Evolutionary conservation across 1,139 yeast species (phyloP), one percentile per base, ranked within the genome.

Genomic region (Nakaseomyces kungkrabaensis): DNA sequence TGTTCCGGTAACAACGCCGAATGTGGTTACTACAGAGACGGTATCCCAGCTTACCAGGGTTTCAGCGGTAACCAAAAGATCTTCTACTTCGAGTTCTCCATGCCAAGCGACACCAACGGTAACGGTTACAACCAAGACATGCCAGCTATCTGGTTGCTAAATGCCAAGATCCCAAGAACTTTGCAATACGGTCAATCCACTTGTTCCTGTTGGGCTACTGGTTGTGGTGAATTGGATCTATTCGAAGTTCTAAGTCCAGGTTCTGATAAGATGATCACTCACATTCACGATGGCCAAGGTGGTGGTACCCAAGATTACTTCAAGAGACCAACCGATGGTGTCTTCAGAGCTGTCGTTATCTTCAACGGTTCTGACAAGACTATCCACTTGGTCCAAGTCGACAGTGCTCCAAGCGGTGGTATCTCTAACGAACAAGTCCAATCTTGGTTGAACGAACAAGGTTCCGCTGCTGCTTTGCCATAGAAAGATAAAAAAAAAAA

Each of bases 141-240:
- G 96, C 97, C 97, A 51, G 97, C 97, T 42, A 81, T 90, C 62
- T 90, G 97, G 98, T 74, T 90, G 64, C 78, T 90, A 66, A 90
- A 90, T 65, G 96, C 97, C 43, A 84, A 86, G 70, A 86, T 90
- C 61, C 96, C 97, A 63, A 82, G 97, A 73, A 90, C 96, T 51
- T 69, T 85, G 54, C 97, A 92, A 72, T 92, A 90, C 65, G 94
- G 94, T 65, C 74, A 73, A 51, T 70, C 81, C 51, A 71, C 74
- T 10, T 85, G 97, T 74, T 88, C 97, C 29, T 92, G 97, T 76
- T 92, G 98, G 98, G 68, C 80, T 58, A 78, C 95, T 40, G 97
- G 97, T 48, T 92, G 98, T 72, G 97, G 97, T 69, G 98, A 92
- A 73, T 76, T 90, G 59, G 98, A 92, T 68, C 73, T 88, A 55